phyloP scores from a whole-genome alignment of 495 filamentous ascomycete species.

The Penicillium maclennaniae region DNA sequence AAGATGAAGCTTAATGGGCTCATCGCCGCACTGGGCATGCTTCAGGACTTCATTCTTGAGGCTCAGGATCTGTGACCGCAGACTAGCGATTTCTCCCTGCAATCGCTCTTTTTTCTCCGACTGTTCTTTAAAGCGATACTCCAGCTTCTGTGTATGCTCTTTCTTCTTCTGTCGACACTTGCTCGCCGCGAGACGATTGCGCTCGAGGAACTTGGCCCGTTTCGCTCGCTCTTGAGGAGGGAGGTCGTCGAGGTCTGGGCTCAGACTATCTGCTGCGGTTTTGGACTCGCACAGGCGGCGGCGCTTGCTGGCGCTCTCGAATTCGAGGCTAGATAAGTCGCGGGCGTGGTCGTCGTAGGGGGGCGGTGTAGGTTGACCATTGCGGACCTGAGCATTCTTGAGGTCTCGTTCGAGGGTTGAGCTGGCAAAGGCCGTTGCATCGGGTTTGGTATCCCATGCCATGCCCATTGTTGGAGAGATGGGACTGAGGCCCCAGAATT shows the following conservation, averaged over 20 bases:
- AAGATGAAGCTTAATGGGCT: slow-evolving; percentile 49
- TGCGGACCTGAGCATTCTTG: slow-evolving; percentile 37
- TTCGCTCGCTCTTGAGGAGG: slow-evolving; percentile 27
- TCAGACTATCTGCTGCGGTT: slow-evolving; percentile 20
- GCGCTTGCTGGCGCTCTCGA: slow-evolving; percentile 12
- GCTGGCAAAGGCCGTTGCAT: slow-evolving; percentile 21
- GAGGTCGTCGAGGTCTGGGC: slow-evolving; percentile 24
- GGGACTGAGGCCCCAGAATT: slow-evolving; percentile 33
- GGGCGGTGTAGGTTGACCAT: slow-evolving; percentile 44
- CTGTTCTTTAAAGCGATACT: slow-evolving; percentile 39
- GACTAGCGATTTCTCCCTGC: slow-evolving; percentile 49
- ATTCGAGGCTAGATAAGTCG: slow-evolving; percentile 6
- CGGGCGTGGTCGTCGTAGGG: slow-evolving; percentile 27
- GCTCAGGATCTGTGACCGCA: slow-evolving; percentile 43
- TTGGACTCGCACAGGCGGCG: slow-evolving; percentile 15
- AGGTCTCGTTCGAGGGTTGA: slow-evolving; percentile 29
- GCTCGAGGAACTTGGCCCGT: slow-evolving; percentile 61
- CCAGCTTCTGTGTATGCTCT: slow-evolving; percentile 60
- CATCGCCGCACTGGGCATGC: slow-evolving; percentile 57
- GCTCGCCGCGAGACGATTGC: slow-evolving; percentile 78
- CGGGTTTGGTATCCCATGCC: slow-evolving; percentile 28
- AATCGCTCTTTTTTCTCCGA: slow-evolving; percentile 64
- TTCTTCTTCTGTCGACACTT: slow-evolving; percentile 91
- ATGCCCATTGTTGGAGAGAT: slow-evolving; percentile 27
- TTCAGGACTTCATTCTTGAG: slow-evolving; percentile 57